Percentiles rank a stretch among this genome's conserved stretches.
Conservation (phyloP, 1,139 yeast genomes). For the Yamadazyma diospyri region DNA sequence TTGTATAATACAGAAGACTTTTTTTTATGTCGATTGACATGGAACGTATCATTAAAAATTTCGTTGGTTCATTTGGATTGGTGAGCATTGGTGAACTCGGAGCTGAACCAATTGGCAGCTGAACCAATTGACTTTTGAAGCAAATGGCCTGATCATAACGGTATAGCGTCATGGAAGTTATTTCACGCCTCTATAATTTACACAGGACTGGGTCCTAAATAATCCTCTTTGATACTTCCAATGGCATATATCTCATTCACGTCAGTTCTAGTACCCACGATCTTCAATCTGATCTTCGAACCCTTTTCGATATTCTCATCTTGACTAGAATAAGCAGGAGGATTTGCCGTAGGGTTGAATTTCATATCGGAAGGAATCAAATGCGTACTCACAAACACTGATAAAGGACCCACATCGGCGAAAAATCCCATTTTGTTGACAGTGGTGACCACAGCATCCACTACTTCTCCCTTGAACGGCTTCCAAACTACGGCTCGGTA, state of each 20-base stretch:
- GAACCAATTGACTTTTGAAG: no score
- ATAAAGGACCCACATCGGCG: conserved; percentile 96
- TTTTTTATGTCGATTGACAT: no score
- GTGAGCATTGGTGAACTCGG: no score
- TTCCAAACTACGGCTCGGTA: conserved; percentile 98
- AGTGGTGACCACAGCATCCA: conserved; percentile 91
- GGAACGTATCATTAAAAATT: no score
- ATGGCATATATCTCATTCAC: conserved; percentile 96
- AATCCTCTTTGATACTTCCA: conserved; percentile 96
- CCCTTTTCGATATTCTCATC: conserved; percentile 95
- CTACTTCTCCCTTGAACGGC: conserved; percentile 98
- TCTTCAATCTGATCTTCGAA: conserved; percentile 86
- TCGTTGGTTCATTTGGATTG: no score
- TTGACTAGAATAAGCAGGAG: conserved; percentile 96
- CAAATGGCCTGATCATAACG: no score
- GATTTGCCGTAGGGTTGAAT: conserved; percentile 93
- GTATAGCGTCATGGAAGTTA: no score
- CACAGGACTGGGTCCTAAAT: conserved; percentile 74
- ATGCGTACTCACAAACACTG: conserved; percentile 93
- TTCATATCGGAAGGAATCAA: conserved; percentile 92
- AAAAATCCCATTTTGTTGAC: conserved; percentile 96
- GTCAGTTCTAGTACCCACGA: conserved; percentile 96
- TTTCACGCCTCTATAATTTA: conserved; percentile 15
- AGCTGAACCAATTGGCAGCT: no score
- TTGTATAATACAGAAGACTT: no score